Conservation (phyloP, 148 eudicot genomes). For the Cornus florida region DNA sequence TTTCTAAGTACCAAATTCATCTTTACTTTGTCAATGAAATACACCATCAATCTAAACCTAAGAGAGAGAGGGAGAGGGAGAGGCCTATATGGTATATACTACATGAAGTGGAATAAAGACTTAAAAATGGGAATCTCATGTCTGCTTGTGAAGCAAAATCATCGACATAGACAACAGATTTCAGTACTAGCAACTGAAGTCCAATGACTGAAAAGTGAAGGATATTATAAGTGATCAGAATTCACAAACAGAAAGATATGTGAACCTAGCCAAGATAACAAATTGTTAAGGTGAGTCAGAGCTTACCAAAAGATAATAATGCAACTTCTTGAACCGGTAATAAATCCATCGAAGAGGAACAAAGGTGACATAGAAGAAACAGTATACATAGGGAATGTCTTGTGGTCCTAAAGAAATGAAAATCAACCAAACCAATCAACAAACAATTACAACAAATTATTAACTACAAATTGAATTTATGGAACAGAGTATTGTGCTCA, state of each 20-base stretch:
- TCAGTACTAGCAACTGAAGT: background rate
- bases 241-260: conserved; percentile 4
- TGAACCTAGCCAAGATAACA: background rate
- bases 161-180: background rate
- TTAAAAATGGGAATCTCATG: background rate
- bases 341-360: conserved; percentile 96
- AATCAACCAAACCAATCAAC: conserved; percentile 13
- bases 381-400: conserved; percentile 85
- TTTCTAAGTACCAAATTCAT: background rate
- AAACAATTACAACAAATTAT: background rate
- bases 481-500: conserved; percentile 36
- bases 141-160: background rate
- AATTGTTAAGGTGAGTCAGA: conserved; percentile 1
- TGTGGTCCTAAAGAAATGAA: conserved; percentile 67
- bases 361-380: conserved; percentile 75
- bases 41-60: background rate
- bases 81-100: background rate
- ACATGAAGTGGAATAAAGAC: background rate
- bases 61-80: too few relatives aligned
- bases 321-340: conserved; percentile 97
- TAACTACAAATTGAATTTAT: background rate
- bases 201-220: background rate
- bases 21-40: background rate
- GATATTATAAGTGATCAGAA: background rate
- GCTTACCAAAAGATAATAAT: conserved; percentile 90